Evolutionary conservation across 73 alveolate genomes (phyloP), one percentile per base, ranked within the genome.

Genomic region (Halteria grandinella): DNA sequence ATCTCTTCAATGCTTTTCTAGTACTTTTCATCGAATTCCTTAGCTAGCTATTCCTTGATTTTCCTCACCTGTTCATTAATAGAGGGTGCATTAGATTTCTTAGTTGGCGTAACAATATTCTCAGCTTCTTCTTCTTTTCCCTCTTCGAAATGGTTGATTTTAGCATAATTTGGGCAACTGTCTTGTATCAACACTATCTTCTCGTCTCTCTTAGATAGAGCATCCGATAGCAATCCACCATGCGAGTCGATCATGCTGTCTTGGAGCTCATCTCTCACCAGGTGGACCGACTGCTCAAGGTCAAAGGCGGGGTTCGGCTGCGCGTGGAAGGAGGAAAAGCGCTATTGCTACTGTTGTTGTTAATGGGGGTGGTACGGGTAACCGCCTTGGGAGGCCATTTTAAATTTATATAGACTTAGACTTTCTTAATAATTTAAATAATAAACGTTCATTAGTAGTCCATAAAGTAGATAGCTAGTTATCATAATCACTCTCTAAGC

Each of bases 401-500:
- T 7, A 7, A 36, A 36, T 7, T 7, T 36, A 36, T 7, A 36
- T 36, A 36, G 5, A 36, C 47, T 36, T 36, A 11, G 5, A 36
- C 11, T 36, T 36, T 36, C 47, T 11, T 7, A 5, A 5, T 11
- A 36, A 36, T n/a, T n/a, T n/a, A n/a, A n/a, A n/a, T n/a, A n/a
- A n/a, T n/a, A n/a, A n/a, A n/a, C n/a, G n/a, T n/a, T n/a, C n/a
- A n/a, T n/a, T n/a, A n/a, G n/a, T n/a, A n/a, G n/a, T n/a, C n/a
- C n/a, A n/a, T n/a, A n/a, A n/a, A n/a, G n/a, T n/a, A n/a, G n/a
- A n/a, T n/a, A n/a, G n/a, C n/a, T n/a, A n/a, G n/a, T n/a, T n/a
- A n/a, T n/a, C n/a, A n/a, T n/a, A 11, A 55, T 89, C 93, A 91
- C 15, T 89, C 95, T 66, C 95, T 82, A 20, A 95, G 93, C 79